phyloP scores from a whole-genome alignment of 2,329 filamentous ascomycete genomes.

The Epichloe sp. region DNA sequence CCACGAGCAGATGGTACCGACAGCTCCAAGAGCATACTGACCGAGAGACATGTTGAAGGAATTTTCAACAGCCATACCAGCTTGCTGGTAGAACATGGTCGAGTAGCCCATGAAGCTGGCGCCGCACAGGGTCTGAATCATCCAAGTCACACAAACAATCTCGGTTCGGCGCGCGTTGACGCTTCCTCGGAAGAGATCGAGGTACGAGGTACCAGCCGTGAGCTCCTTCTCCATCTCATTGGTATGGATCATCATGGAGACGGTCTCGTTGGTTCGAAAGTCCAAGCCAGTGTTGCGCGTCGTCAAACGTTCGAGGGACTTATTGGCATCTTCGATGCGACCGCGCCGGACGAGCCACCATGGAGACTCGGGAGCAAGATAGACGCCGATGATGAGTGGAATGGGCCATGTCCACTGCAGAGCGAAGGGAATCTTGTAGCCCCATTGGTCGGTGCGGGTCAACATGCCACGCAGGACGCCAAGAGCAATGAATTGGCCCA shows the following conservation, averaged over 20 bases:
- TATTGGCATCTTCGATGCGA: conserved; percentile 25
- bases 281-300: conserved; percentile 20
- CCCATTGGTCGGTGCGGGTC: conserved; percentile 25
- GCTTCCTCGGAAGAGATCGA: conserved; percentile 32
- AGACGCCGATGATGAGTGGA: conserved; percentile 28
- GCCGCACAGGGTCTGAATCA: conserved; percentile 28
- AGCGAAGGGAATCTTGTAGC: conserved; percentile 34
- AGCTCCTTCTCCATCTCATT: conserved; percentile 32
- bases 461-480: conserved; percentile 29
- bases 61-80: conserved; percentile 24
- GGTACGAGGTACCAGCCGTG: conserved; percentile 27
- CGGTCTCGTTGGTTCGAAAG: conserved; percentile 27
- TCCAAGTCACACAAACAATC: conserved; percentile 31
- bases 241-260: conserved; percentile 40
- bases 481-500: conserved; percentile 33
- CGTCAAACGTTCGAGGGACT: conserved; percentile 26
- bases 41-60: conserved; percentile 28
- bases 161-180: conserved; percentile 32
- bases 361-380: conserved; percentile 34
- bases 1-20: conserved; percentile 35
- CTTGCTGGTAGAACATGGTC: conserved; percentile 35
- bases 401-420: conserved; percentile 37
- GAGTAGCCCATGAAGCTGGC: conserved; percentile 42
- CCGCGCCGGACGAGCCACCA: conserved; percentile 35
- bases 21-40: conserved; percentile 28